Evolutionary conservation across 2,329 filamentous ascomycete genomes (phyloP).

Genomic region (Penicillium sp.): DNA sequence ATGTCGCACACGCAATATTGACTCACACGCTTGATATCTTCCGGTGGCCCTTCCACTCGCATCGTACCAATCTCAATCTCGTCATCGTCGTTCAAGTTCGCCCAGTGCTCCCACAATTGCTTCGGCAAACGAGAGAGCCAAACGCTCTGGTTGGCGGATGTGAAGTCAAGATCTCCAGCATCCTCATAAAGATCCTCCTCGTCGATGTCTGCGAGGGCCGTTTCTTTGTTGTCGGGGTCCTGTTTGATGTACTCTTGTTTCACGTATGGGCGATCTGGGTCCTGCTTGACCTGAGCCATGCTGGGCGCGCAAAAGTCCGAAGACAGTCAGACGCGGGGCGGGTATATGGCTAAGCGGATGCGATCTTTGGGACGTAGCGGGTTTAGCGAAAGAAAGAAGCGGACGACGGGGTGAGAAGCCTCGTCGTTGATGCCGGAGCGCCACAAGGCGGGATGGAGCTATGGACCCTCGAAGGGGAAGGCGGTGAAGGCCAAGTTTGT

Average conservation of each 20-base stretch:
- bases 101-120: constrained; percentile 80
- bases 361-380: not conserved
- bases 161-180: constrained; percentile 64
- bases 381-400: not conserved
- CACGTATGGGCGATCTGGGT: constrained; percentile 43
- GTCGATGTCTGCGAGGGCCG: constrained; percentile 35
- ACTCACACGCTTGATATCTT: constrained; percentile 52
- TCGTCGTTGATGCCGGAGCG: not conserved
- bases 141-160: constrained; percentile 48
- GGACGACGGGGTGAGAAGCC: not conserved
- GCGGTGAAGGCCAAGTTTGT: constrained; percentile 3
- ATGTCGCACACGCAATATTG: not conserved
- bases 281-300: constrained; percentile 44
- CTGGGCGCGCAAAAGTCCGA: constrained; percentile 11
- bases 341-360: not conserved
- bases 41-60: constrained; percentile 58
- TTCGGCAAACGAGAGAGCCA: constrained; percentile 80
- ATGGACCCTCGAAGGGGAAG: not conserved
- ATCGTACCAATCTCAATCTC: constrained; percentile 81
- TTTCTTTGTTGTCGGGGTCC: constrained; percentile 44
- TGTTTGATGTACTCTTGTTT: constrained; percentile 46
- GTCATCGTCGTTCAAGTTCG: constrained; percentile 73
- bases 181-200: constrained; percentile 75
- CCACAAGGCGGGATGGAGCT: constrained; percentile 9
- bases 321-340: not conserved